A percentile compares a stretch with the other conserved stretches of the same genome.
These are phyloP conservation scores for Cyberlindnera galapagoensis DNA, from an alignment of 805 yeast species.

Conservation along the genomic window DNA sequence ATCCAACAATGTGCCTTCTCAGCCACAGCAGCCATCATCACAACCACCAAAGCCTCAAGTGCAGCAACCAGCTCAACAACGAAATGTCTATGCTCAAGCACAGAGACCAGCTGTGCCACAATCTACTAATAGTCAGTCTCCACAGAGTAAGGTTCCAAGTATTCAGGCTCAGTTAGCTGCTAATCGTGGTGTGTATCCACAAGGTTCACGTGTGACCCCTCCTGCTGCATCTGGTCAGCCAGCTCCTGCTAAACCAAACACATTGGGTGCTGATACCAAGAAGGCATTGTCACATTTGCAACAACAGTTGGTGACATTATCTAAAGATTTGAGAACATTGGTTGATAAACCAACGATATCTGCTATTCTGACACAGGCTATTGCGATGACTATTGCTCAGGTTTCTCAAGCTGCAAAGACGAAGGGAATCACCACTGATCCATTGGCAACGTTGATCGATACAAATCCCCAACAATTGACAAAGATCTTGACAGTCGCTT, in stretches of 20 bases:
- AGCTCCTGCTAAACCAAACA: slow-evolving; percentile 23
- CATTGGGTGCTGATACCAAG: slow-evolving; percentile 33
- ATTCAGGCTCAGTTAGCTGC: slow-evolving; percentile 27
- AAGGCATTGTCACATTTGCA: slow-evolving; percentile 78
- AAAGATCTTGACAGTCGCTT: slow-evolving; percentile 70
- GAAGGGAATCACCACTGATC: slow-evolving; percentile 74
- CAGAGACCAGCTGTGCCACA: not conserved
- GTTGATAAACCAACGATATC: slow-evolving; percentile 79
- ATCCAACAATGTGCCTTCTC: slow-evolving; percentile 4
- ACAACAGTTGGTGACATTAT: slow-evolving; percentile 74
- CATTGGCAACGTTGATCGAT: slow-evolving; percentile 70
- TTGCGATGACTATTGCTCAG: slow-evolving; percentile 89
- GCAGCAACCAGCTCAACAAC: slow-evolving; percentile 1
- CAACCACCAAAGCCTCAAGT: slow-evolving; percentile 1
- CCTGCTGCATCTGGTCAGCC: slow-evolving; percentile 23
- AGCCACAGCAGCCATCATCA: slow-evolving; percentile 1
- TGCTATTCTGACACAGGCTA: slow-evolving; percentile 78
- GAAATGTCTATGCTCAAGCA: no score
- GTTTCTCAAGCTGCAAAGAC: slow-evolving; percentile 83
- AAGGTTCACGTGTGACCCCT: slow-evolving; percentile 19
- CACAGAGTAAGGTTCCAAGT: slow-evolving; percentile 18
- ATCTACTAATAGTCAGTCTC: no score
- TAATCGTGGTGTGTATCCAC: slow-evolving; percentile 24
- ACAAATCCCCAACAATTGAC: slow-evolving; percentile 78
- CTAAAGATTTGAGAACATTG: slow-evolving; percentile 64